Conservation (phyloP, 495 filamentous ascomycete species). For the Penicillium ochrochloron region DNA sequence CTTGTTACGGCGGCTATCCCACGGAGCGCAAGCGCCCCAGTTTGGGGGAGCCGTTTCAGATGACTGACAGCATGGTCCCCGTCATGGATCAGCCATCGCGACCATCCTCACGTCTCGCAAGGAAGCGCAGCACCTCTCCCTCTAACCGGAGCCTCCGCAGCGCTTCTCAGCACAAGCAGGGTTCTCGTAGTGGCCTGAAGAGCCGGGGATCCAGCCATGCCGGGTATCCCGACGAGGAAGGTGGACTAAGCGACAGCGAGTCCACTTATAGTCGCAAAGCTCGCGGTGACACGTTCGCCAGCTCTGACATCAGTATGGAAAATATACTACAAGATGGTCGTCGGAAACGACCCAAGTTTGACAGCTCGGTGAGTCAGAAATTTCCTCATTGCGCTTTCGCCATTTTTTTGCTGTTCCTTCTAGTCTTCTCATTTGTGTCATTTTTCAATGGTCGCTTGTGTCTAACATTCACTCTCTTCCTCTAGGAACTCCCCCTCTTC, state of each 20-base stretch:
- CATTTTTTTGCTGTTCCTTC: slow-evolving; percentile 19
- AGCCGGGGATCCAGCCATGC: slow-evolving; percentile 72
- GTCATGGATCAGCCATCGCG: slow-evolving; percentile 63
- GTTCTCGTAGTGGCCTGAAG: slow-evolving; percentile 66
- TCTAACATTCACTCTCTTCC: slow-evolving; percentile 20
- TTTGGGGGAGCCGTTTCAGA: slow-evolving; percentile 60
- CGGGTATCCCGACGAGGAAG: slow-evolving; percentile 66
- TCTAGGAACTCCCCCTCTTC: slow-evolving; percentile 90
- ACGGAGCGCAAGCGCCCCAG: slow-evolving; percentile 53
- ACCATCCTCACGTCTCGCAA: slow-evolving; percentile 67
- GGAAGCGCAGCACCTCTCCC: slow-evolving; percentile 84
- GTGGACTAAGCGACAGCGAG: slow-evolving; percentile 82
- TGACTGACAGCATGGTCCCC: slow-evolving; percentile 55
- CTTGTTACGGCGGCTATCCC: slow-evolving; percentile 44
- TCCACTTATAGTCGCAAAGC: slow-evolving; percentile 73
- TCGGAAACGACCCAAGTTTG: slow-evolving; percentile 95
- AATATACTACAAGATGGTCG: slow-evolving; percentile 97
- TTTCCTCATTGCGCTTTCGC: slow-evolving; percentile 8
- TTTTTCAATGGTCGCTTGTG: slow-evolving; percentile 9
- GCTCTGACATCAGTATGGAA: slow-evolving; percentile 93
- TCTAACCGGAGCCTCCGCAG: slow-evolving; percentile 77
- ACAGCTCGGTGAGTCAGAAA: slow-evolving; percentile 80
- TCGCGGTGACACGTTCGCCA: slow-evolving; percentile 81
- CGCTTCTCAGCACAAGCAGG: slow-evolving; percentile 74
- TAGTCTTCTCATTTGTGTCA: not conserved